Base-by-base conservation (phyloP, 495 filamentous ascomycete species). In the Penicillium lividum region DNA sequence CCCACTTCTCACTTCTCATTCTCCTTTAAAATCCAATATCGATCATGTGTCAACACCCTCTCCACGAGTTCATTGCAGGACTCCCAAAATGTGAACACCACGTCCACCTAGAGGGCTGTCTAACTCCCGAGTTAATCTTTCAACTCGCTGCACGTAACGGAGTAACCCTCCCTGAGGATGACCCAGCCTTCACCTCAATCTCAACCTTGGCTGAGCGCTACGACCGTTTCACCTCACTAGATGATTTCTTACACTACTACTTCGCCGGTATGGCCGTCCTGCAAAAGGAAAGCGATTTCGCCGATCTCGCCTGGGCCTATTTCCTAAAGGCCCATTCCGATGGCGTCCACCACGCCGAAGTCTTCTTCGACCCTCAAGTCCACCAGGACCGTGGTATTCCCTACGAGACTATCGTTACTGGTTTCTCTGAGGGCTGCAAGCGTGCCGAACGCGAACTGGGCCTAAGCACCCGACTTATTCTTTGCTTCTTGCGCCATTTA, bases 51-150 rank as follows among this genome's bases (percentile, higher is more conserved):
- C 64, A 72, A 65, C 66, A 69, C 42, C 47, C 60, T 10, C 61
- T 73, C 30, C 88, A 90, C 68, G 60, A 75, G 34, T 85, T 90
- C 65, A 82, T 93, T 34, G 70, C 76, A 38, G 78, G 79, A 25
- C 82, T 92, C 28, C 89, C 89, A 40, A 92, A 90, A 78, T 87
- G 82, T 72, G 90, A 92, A 61, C 89, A 91, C 67, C 89, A 94
- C 68, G 81, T 92, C 52, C 89, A 92, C 63, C 77, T 92, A 5
- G 88, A 90, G 67, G 89, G 89, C 50, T 84, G 86, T 16, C 77
- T 92, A 25, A 82, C 82, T 25, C 86, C 88, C 13, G 69, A 78
- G 43, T 75, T 90, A 18, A 85, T 91, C 60, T 92, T 92, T 77
- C 56, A 74, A 18, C 84, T 93, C 33, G 86, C 89, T 2, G 64